A percentile compares a stretch with the other conserved stretches of the same genome.
Evolutionary conservation across 2,329 filamentous ascomycete species (phyloP).

Genomic region (Penicillium concentricum): DNA sequence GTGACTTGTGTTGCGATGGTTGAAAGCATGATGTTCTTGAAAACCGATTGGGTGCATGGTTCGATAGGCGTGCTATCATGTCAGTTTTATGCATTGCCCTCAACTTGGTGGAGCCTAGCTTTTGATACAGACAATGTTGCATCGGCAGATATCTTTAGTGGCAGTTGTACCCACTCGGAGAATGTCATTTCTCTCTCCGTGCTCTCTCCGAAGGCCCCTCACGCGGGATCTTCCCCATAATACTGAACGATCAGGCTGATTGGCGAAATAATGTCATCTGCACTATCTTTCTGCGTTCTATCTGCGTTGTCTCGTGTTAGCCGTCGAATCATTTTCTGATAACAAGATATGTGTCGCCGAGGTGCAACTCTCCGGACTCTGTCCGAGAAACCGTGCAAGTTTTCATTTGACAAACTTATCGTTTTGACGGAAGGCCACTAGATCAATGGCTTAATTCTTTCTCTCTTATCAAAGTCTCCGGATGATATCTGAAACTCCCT

Average conservation of each 20-base stretch:
- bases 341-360: too few species aligned
- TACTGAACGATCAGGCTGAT: background rate
- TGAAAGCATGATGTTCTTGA: background rate
- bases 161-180: background rate
- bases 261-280: background rate
- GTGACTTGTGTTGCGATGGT: background rate
- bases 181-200: background rate
- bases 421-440: too few species aligned
- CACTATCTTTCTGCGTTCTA: too few species aligned
- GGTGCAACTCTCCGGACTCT: background rate
- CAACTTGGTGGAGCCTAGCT: too few species aligned
- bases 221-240: background rate
- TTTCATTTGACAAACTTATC: too few species aligned
- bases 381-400: background rate
- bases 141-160: background rate
- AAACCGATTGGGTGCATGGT: background rate
- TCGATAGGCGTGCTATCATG: background rate
- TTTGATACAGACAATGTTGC: background rate
- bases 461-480: background rate
- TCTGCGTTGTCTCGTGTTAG: background rate
- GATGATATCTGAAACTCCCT: background rate
- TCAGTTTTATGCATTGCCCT: background rate
- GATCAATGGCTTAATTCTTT: too few species aligned
- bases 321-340: too few species aligned
- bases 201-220: background rate